Evolutionary conservation across 2,329 filamentous ascomycete species (phyloP).

Genomic region (Microcyclospora pomicola): DNA sequence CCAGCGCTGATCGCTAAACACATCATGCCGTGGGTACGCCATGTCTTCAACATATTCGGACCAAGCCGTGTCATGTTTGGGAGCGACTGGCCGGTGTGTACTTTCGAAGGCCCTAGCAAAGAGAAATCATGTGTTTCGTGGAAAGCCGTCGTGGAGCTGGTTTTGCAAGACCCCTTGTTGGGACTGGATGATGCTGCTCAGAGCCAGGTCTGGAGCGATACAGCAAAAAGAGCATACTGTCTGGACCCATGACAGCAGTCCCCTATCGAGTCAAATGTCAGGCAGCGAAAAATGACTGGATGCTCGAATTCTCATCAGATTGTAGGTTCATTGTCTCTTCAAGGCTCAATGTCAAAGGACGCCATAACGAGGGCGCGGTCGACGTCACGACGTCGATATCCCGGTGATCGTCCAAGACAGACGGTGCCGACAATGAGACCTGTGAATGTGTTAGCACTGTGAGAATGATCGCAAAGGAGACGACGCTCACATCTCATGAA

Average conservation of each 20-base stretch:
- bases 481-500: conserved; percentile 29
- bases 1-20: conserved; percentile 44
- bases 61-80: conserved; percentile 70
- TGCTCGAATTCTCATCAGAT: too few species aligned
- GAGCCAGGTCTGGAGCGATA: conserved; percentile 57
- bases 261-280: too few species aligned
- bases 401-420: conserved; percentile 1
- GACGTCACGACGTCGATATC: conserved; percentile 1
- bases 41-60: conserved; percentile 60
- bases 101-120: conserved; percentile 44
- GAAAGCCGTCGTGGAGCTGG: conserved; percentile 53
- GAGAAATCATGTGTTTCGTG: conserved; percentile 60
- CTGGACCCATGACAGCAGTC: conserved; percentile 5
- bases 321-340: too few species aligned
- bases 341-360: not conserved
- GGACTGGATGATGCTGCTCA: conserved; percentile 46
- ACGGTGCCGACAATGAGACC: conserved; percentile 11
- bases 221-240: conserved; percentile 57
- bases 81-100: conserved; percentile 89
- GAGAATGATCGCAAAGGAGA: not conserved
- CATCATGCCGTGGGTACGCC: conserved; percentile 54
- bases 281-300: too few species aligned
- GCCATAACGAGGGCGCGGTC: conserved; percentile 1
- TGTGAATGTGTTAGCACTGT: not conserved
- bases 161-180: conserved; percentile 35